Base-by-base conservation (phyloP, 805 yeast species). In the Isabelozyma pseudorhagii region DNA sequence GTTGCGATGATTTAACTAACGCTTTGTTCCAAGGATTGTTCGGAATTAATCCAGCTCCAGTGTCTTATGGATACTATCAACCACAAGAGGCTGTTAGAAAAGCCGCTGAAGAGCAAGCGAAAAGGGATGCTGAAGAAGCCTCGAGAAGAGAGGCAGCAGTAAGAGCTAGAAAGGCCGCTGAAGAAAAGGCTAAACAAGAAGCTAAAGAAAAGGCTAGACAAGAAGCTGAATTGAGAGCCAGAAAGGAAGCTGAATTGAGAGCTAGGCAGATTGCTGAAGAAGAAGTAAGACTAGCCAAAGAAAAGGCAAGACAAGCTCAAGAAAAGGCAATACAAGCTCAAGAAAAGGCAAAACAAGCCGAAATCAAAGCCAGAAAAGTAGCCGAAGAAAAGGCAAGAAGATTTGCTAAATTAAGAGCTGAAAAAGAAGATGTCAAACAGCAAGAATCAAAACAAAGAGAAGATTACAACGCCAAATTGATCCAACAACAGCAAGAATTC, bases 401-500 rank as follows among this genome's bases (percentile, higher is more conserved):
- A 31, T 38, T 44, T 44, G 29, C 46, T 46, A 25, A 38, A 40
- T 27, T 49, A 42, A 31, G 46, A 45, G 42, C 36, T 13, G 36
- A 31, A 31, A 31, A 31, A 31, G 36, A 31, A 31, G 36, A 9
- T 31, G 25, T 40, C n/a, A 38, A 44, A 42, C 27, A 51, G 29
- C 42, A 44, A 38, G 51, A 50, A 44, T 27, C 31, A 17, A 47
- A 51, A 43, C 45, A 43, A 53, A 47, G 42, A 46, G 50, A 42
- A 39, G 49, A 14, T 47, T 48, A 45, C 44, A 39, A 42, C 11
- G 46, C 41, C 8, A 54, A 54, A 41, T 36, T 42, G 18, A 42
- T 46, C 40, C 46, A 51, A 45, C 62, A 60, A 51, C 67, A 64
- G 52, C 67, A 63, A 54, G 62, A 61, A 27, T 60, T 63, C 50